A percentile compares a stretch with the other conserved stretches of the same genome.
phyloP scores from a whole-genome alignment of 2,329 filamentous ascomycete species.

The Thelonectria discophora region DNA sequence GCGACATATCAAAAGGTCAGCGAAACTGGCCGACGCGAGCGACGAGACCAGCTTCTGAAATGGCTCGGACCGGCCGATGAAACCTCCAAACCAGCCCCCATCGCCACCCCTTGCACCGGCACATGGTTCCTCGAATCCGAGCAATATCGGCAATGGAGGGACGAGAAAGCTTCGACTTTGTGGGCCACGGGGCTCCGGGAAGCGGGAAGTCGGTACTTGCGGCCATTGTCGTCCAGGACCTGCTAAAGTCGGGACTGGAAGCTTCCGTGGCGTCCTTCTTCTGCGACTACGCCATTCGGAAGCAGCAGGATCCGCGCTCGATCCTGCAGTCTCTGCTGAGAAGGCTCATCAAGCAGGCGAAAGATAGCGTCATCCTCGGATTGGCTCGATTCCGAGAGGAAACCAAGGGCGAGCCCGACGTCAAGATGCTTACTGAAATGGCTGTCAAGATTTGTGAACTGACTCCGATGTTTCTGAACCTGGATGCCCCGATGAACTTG shows the following conservation, averaged over 20 bases:
- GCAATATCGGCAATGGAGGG: not conserved
- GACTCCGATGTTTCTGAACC: conserved; percentile 1
- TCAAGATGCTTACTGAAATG: conserved; percentile 4
- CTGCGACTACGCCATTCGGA: conserved; percentile 7
- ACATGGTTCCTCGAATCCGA: conserved; percentile 1
- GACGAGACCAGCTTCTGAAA: conserved; percentile 1
- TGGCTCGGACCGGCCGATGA: conserved; percentile 3
- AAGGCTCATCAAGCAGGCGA: not conserved
- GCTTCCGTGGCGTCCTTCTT: not conserved
- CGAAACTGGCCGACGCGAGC: not conserved
- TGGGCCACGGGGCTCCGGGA: conserved; percentile 5
- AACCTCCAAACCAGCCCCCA: not conserved
- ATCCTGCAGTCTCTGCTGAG: conserved; percentile 1
- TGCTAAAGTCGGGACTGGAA: not conserved
- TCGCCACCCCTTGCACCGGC: conserved; percentile 4
- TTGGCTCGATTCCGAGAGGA: not conserved
- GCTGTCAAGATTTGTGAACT: conserved; percentile 1
- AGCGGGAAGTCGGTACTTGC: conserved; percentile 10
- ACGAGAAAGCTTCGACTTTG: not conserved
- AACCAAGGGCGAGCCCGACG: not conserved
- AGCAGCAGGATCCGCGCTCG: not conserved
- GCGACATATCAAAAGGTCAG: conserved; percentile 3
- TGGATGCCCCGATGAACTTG: conserved; percentile 6
- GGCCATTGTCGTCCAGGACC: not conserved
- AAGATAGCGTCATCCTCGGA: not conserved